Conservation (phyloP, 805 yeast species). For the Myxozyma nipponensis region DNA sequence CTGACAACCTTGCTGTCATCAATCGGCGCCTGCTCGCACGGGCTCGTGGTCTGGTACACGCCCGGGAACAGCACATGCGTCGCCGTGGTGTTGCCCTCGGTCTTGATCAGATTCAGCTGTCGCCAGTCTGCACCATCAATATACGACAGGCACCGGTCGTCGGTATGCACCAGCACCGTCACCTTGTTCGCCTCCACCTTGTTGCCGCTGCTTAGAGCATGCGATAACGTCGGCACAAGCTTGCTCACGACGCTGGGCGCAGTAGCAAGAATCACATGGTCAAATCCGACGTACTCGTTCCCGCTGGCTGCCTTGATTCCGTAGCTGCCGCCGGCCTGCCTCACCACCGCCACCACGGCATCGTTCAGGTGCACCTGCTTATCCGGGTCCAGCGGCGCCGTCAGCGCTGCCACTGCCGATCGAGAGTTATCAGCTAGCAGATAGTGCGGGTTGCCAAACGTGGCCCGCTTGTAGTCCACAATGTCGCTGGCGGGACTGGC, state of each 20-base stretch:
- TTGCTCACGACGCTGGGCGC: slow-evolving; percentile 9
- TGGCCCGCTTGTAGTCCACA: slow-evolving; percentile 19
- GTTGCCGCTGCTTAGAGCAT: too few species aligned
- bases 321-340: slow-evolving; percentile 20
- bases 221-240: slow-evolving; percentile 8
- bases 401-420: slow-evolving; percentile 20
- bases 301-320: slow-evolving; percentile 8
- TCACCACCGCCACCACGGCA: slow-evolving; percentile 9
- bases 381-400: slow-evolving; percentile 6
- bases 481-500: slow-evolving; percentile 23
- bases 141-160: slow-evolving; percentile 13
- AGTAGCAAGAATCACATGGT: slow-evolving; percentile 20
- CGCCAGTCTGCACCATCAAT: slow-evolving; percentile 11
- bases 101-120: slow-evolving; percentile 17
- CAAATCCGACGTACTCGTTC: slow-evolving; percentile 9
- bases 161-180: slow-evolving; percentile 22
- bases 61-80: slow-evolving; percentile 24
- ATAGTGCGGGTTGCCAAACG: slow-evolving; percentile 21
- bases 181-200: slow-evolving; percentile 12
- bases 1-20: slow-evolving; percentile 10
- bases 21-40: slow-evolving; percentile 5
- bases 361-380: slow-evolving; percentile 22
- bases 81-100: slow-evolving; percentile 8
- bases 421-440: slow-evolving; percentile 10
- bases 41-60: slow-evolving; percentile 21